These are phyloP conservation scores for Cladosporium sp. DNA, from an alignment of 2,329 filamentous ascomycete species.

Conservation along the genomic window DNA sequence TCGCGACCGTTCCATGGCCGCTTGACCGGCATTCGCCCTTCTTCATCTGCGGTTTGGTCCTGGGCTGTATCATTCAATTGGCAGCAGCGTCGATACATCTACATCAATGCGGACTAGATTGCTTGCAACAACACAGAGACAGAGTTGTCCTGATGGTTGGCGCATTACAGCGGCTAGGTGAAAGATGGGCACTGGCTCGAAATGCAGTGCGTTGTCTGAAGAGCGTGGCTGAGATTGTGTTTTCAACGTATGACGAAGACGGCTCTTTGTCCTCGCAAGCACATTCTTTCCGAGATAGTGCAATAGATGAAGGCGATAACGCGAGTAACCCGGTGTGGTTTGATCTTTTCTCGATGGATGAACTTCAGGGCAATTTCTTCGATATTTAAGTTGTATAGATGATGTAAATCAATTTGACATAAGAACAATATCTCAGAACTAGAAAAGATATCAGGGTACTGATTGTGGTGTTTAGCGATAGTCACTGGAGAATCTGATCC, in stretches of 20 bases:
- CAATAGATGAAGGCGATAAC: background rate
- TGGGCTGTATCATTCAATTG: conserved; percentile 79
- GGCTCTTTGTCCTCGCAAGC: background rate
- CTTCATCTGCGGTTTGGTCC: conserved; percentile 77
- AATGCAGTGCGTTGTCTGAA: conserved; percentile 73
- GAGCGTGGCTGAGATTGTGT: conserved; percentile 70
- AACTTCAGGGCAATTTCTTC: background rate
- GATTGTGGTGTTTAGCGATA: background rate
- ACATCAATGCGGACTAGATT: conserved; percentile 53
- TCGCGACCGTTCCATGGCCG: conserved; percentile 72
- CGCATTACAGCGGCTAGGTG: conserved; percentile 67
- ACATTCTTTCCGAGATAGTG: conserved; percentile 10
- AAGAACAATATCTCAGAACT: background rate
- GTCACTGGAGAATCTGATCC: background rate
- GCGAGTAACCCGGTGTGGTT: conserved; percentile 12
- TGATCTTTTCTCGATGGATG: conserved; percentile 10
- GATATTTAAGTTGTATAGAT: background rate
- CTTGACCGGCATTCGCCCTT: conserved; percentile 78
- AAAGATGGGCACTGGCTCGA: conserved; percentile 72
- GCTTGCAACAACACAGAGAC: conserved; percentile 70
- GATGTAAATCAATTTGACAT: background rate
- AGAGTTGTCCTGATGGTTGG: conserved; percentile 73
- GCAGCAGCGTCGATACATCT: conserved; percentile 65
- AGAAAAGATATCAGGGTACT: background rate
- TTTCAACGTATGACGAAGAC: conserved; percentile 16